Percentiles rank a stretch among this genome's conserved stretches.
Evolutionary conservation across 805 yeast species (phyloP).

Genomic region (Saccharomycopsis amapae): DNA sequence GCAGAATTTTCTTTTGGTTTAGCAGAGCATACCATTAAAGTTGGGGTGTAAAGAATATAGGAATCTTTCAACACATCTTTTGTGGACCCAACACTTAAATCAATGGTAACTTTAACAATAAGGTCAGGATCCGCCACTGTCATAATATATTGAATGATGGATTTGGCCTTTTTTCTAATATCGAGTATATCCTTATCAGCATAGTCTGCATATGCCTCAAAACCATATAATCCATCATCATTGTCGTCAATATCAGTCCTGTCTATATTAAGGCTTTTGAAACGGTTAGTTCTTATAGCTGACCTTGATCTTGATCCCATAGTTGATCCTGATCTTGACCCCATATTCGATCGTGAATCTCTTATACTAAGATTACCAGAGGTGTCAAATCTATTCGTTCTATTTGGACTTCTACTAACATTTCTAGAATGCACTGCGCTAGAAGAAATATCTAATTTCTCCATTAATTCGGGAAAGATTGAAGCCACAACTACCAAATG

Average conservation of each 20-base stretch:
- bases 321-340: not conserved
- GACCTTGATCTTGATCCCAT: not conserved
- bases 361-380: no score
- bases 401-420: not conserved
- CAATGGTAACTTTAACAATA: conserved; percentile 49
- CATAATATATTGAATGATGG: conserved; percentile 45
- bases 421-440: conserved; percentile 11
- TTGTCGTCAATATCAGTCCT: not conserved
- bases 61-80: conserved; percentile 51
- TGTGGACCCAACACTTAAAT: conserved; percentile 52
- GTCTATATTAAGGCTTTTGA: not conserved
- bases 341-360: no score
- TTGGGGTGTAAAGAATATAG: conserved; percentile 55
- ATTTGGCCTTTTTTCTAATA: conserved; percentile 38
- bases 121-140: conserved; percentile 32
- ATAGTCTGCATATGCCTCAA: not conserved
- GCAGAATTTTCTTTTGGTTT: conserved; percentile 38
- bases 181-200: not conserved
- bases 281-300: not conserved
- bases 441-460: conserved; percentile 15
- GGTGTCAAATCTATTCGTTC: no score
- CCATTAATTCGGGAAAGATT: conserved; percentile 31
- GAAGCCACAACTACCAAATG: conserved; percentile 55
- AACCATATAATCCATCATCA: not conserved
- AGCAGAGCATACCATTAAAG: conserved; percentile 47